Evolutionary conservation across 148 eudicot genomes (phyloP), one percentile per base, ranked within the genome.

Genomic region (Rhododendron griersonianum): DNA sequence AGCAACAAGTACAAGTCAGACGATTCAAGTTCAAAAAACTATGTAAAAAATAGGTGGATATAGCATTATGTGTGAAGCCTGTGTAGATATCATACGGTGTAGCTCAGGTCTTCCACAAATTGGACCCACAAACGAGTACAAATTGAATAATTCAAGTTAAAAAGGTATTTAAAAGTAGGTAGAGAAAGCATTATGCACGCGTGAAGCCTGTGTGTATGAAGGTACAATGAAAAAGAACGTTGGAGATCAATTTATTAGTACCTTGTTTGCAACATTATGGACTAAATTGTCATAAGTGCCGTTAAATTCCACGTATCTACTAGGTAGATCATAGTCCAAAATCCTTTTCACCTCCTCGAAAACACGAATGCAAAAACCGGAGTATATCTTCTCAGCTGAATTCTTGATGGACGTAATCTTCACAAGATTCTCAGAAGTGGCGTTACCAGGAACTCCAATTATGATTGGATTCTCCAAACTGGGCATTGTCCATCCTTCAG

Each of bases 321-420:
- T 69, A 19, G 39, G 57, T 14, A 86, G 19, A 7, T 50, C 23
- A 53, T 86, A 71, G 23, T 21, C 51, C 85, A 86, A 75, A 13
- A n/a, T 35, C 33, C 61, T 57, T 0, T 37, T 0, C 44, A 50
- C 76, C 82, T 82, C 88, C 53, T 57, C 25, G 0, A 82, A 86
- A 45, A 61, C 85, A 6, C 25, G 2, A 30, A 86, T 61, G 63
- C 85, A 86, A 19, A 82, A 86, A 19, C 88, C 88, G 25, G 18
- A 39, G 30, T 23, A 69, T 2, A 1, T 86, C 0, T 61, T 45
- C 48, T 25, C 61, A 16, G 35, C 2, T 16, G 73, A 3, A 2
- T n/a, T 28, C 51, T 44, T 19, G 47, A 4, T 16, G 1, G 25
- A 13, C 1, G 19, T n/a, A 11, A 53, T 47, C 45, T 80, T 73